A percentile compares a stretch with the other conserved stretches of the same genome.
Conservation (phyloP, 2,329 filamentous ascomycete genomes). For the Neospermospora avenae region DNA sequence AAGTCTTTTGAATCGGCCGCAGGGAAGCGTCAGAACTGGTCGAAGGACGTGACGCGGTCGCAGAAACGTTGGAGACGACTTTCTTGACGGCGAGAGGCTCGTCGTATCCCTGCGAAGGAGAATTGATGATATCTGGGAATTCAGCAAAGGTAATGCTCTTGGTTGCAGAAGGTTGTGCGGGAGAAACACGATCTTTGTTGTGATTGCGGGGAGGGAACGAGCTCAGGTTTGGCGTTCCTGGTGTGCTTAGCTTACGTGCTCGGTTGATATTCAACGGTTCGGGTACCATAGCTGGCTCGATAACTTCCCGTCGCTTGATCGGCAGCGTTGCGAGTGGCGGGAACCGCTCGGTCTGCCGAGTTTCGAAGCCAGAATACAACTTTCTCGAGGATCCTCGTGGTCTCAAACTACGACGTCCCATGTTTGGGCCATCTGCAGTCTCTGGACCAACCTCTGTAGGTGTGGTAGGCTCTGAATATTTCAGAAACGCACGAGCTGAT, state of each 20-base stretch:
- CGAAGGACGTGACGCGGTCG: not conserved
- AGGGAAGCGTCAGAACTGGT: not conserved
- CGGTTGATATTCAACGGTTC: constrained; percentile 2
- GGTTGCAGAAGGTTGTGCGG: not conserved
- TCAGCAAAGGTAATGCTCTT: not conserved
- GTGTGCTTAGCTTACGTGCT: not conserved
- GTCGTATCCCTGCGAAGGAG: not conserved
- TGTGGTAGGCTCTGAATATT: not conserved
- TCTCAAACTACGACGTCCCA: not conserved
- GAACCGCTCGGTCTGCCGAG: not conserved
- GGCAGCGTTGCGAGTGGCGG: not conserved
- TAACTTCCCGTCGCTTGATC: not conserved
- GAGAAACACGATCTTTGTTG: not conserved
- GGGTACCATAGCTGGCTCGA: not conserved
- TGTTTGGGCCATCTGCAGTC: not conserved
- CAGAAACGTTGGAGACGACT: not conserved
- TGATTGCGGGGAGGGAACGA: not conserved
- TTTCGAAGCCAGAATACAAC: not conserved
- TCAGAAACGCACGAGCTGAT: not conserved
- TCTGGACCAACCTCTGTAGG: not conserved
- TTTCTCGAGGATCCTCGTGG: not conserved
- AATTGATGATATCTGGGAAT: not conserved
- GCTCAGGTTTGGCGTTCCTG: constrained; percentile 1
- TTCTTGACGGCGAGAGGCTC: not conserved
- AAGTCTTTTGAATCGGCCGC: not conserved